Percentiles rank a stretch among this genome's conserved stretches.
Conservation (phyloP, 176 grass and related monocot genomes). For the Puccinellia tenuiflora region DNA sequence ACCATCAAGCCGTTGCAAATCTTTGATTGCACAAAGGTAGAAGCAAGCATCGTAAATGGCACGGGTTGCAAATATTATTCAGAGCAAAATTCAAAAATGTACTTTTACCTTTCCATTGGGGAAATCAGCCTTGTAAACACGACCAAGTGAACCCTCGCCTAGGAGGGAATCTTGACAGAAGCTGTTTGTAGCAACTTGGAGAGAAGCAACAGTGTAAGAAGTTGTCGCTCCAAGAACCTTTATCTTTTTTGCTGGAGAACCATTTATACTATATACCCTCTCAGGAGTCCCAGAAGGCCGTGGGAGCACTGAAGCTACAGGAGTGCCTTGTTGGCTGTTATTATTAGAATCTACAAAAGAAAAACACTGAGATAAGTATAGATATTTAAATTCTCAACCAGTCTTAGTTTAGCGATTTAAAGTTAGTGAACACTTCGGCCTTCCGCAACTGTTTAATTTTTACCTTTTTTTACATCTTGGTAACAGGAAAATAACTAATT, state of each 20-base stretch:
- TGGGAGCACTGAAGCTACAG: conserved; percentile 34
- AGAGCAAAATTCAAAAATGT: not conserved
- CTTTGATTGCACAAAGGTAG: not conserved
- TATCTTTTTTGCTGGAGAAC: conserved; percentile 42
- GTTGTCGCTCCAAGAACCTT: conserved; percentile 56
- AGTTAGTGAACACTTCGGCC: not conserved
- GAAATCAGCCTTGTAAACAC: conserved; percentile 88
- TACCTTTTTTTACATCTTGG: not conserved
- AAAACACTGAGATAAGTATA: not conserved
- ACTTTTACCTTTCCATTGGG: conserved; percentile 71
- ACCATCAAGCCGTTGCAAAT: not conserved
- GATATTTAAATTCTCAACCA: not conserved
- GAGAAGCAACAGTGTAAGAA: conserved; percentile 83
- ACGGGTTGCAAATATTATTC: not conserved
- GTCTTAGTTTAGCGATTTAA: not conserved
- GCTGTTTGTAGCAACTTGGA: conserved; percentile 92
- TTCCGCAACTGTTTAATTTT: not conserved
- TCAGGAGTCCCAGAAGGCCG: conserved; percentile 50
- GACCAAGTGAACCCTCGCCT: conserved; percentile 91
- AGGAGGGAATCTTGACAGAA: conserved; percentile 91
- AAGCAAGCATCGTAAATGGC: not conserved
- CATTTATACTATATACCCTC: conserved; percentile 50
- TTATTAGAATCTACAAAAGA: conserved; percentile 42
- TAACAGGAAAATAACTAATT: not conserved
- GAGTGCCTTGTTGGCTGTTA: conserved; percentile 37